phyloP scores from a whole-genome alignment of 2,329 filamentous ascomycete species.

The Ophiostoma ips region DNA sequence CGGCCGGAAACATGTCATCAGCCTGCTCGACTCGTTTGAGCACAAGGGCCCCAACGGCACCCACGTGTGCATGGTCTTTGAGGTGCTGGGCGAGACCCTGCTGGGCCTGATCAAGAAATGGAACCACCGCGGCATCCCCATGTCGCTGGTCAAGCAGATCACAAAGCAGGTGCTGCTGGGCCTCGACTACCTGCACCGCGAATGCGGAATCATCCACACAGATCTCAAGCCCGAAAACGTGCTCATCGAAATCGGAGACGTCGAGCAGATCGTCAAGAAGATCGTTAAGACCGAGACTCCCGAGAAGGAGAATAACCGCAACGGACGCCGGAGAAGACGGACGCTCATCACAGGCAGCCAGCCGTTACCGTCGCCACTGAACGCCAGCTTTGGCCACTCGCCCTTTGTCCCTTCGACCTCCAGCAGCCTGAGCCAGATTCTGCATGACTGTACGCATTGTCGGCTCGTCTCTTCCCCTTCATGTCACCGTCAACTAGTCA shows the following conservation, averaged over 20 bases:
- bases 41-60: slow-evolving; percentile 94
- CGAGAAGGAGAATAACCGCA: slow-evolving; percentile 80
- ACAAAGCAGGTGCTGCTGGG: slow-evolving; percentile 94
- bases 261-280: slow-evolving; percentile 95
- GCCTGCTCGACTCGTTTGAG: slow-evolving; percentile 89
- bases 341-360: slow-evolving; percentile 96
- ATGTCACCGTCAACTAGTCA: too few species aligned
- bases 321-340: slow-evolving; percentile 74
- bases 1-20: slow-evolving; percentile 88
- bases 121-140: slow-evolving; percentile 95
- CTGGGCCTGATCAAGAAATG: slow-evolving; percentile 93
- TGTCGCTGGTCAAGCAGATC: slow-evolving; percentile 94
- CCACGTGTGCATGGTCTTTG: slow-evolving; percentile 98
- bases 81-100: slow-evolving; percentile 90
- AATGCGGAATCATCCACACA: slow-evolving; percentile 98
- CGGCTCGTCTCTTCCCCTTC: too few species aligned
- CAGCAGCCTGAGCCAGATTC: slow-evolving; percentile 68
- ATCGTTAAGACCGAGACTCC: slow-evolving; percentile 70
- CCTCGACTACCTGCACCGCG: slow-evolving; percentile 88
- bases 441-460: slow-evolving; percentile 51
- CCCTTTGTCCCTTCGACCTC: slow-evolving; percentile 49
- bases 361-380: slow-evolving; percentile 85
- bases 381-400: slow-evolving; percentile 79
- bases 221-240: slow-evolving; percentile 97
- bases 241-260: slow-evolving; percentile 94